A percentile compares a stretch with the other conserved stretches of the same genome.
These are phyloP conservation scores for Quercus suber DNA, from an alignment of 306 rosid species.

Conservation along the genomic window DNA sequence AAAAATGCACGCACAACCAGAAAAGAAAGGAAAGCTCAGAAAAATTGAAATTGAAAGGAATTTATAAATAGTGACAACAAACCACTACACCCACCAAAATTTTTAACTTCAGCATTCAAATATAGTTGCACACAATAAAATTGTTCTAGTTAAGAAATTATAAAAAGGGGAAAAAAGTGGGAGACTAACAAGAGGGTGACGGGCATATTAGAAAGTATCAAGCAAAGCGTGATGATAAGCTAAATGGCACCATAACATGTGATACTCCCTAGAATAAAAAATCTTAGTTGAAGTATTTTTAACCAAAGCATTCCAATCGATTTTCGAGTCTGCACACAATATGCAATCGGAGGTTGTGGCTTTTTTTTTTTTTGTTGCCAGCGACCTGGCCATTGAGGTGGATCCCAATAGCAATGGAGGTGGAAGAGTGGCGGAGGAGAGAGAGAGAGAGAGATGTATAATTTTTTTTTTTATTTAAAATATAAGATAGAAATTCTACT, in stretches of 20 bases:
- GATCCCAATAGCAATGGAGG: too few relatives aligned
- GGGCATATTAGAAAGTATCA: constrained; percentile 38
- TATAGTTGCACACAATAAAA: background rate
- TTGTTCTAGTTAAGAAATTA: too few relatives aligned
- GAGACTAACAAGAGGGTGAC: constrained; percentile 57
- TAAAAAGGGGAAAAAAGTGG: background rate
- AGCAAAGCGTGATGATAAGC: constrained; percentile 57
- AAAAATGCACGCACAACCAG: too few relatives aligned
- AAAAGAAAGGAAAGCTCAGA: too few relatives aligned
- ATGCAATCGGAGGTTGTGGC: constrained; percentile 13
- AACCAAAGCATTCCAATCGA: constrained; percentile 75
- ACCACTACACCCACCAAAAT: background rate
- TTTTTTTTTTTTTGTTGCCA: too few relatives aligned
- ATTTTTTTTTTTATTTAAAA: too few relatives aligned
- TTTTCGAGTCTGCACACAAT: constrained; percentile 29
- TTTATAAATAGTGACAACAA: background rate
- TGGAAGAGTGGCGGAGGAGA: too few relatives aligned
- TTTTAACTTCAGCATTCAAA: background rate
- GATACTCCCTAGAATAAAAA: constrained; percentile 72
- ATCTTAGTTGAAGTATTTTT: constrained; percentile 72
- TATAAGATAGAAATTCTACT: too few relatives aligned
- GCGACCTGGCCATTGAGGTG: too few relatives aligned
- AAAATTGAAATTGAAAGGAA: background rate
- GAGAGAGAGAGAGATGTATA: too few relatives aligned
- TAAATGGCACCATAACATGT: constrained; percentile 89